Conservation (phyloP, 2,329 filamentous ascomycete genomes). For the Colletotrichum echinochloae region DNA sequence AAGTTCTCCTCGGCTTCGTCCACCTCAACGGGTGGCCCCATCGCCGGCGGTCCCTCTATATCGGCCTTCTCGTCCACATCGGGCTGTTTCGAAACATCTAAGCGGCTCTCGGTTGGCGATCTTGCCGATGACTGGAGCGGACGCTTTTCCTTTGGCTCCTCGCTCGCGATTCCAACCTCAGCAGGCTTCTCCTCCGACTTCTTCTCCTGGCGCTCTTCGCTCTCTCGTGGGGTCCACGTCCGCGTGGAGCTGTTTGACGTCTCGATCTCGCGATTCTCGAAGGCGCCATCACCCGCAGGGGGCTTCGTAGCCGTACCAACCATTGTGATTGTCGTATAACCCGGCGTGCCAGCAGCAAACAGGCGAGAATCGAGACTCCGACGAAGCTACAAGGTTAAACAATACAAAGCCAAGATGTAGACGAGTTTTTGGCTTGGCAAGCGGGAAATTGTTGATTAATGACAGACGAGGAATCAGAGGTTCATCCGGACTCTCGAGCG, state of each 20-base stretch:
- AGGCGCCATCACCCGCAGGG: constrained; percentile 11
- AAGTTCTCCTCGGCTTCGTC: constrained; percentile 54
- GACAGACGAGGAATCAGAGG: constrained; percentile 14
- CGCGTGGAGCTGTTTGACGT: constrained; percentile 34
- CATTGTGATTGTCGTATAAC: constrained; percentile 14
- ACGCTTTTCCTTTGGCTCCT: neutral
- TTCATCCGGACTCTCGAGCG: constrained; percentile 29
- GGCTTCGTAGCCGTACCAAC: constrained; percentile 13
- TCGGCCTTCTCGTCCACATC: constrained; percentile 33
- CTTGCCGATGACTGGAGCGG: constrained; percentile 16
- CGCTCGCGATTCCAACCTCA: neutral
- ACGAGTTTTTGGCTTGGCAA: neutral
- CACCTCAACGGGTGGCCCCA: constrained; percentile 1
- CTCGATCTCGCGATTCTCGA: constrained; percentile 10
- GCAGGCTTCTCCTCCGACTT: constrained; percentile 20
- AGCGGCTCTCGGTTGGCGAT: constrained; percentile 26
- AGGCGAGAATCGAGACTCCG: neutral
- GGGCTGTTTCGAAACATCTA: constrained; percentile 24
- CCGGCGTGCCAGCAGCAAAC: neutral
- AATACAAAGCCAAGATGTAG: neutral
- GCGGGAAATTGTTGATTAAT: constrained; percentile 19
- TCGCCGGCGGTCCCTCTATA: constrained; percentile 12
- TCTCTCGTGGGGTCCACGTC: constrained; percentile 32
- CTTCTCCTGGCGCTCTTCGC: constrained; percentile 24
- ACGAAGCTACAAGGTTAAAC: neutral